Conservation (phyloP, 2,329 filamentous ascomycete genomes). For the Microdochium bolleyi region DNA sequence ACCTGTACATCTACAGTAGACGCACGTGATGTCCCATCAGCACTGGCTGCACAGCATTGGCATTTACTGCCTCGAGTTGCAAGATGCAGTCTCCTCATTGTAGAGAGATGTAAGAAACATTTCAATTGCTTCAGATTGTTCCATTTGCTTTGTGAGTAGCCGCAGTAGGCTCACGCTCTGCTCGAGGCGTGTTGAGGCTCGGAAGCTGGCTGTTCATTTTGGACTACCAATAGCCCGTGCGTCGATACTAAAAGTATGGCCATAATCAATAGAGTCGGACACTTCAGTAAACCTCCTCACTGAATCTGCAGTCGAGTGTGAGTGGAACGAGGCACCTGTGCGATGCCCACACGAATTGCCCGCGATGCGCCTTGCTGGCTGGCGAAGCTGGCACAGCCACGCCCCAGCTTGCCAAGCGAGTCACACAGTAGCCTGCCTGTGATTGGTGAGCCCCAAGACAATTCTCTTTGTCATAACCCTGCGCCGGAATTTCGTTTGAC, state of each 20-base stretch:
- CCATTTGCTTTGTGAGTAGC: neutral
- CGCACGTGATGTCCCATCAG: neutral
- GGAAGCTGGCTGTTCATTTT: neutral
- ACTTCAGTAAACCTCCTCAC: neutral
- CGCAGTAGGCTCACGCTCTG: neutral
- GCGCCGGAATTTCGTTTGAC: neutral
- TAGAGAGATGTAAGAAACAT: neutral
- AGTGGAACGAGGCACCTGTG: neutral
- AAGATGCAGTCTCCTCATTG: neutral
- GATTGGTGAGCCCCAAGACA: neutral
- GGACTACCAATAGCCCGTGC: neutral
- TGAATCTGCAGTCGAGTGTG: neutral
- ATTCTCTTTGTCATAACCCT: neutral
- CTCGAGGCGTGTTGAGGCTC: neutral
- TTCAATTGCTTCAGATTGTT: neutral
- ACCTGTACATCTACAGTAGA: neutral
- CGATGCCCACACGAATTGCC: neutral
- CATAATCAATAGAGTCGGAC: neutral
- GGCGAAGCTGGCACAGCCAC: neutral
- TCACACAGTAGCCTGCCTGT: neutral
- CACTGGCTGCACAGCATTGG: neutral
- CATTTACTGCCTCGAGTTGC: neutral
- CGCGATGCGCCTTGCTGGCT: neutral
- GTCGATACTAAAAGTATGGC: neutral
- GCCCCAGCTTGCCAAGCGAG: neutral